A percentile compares a stretch with the other conserved stretches of the same genome.
Conservation (phyloP, 441 rosid genomes). For the Euphorbia celastroides region DNA sequence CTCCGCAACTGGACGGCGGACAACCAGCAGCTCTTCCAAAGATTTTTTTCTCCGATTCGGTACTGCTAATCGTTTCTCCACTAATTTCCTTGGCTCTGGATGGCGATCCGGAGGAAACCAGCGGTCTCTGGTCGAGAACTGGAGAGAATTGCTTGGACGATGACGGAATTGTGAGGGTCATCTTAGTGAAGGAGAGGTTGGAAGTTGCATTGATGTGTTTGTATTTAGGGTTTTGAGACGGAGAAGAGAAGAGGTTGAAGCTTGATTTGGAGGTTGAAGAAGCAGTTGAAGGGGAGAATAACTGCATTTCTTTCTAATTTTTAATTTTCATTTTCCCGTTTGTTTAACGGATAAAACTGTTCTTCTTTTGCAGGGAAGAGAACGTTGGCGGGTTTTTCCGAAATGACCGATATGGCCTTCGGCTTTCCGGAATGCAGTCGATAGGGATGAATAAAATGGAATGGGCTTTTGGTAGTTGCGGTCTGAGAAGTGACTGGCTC, state of each 20-base stretch:
- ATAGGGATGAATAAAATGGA: neutral
- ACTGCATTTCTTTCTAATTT: constrained; percentile 35
- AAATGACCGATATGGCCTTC: constrained; percentile 23
- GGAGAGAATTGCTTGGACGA: constrained; percentile 29
- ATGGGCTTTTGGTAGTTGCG: constrained; percentile 31
- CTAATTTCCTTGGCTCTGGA: neutral
- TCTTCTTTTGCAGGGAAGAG: constrained; percentile 27
- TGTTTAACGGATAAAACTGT: constrained; percentile 37
- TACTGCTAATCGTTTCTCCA: neutral
- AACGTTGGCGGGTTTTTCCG: neutral
- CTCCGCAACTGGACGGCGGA: constrained; percentile 67
- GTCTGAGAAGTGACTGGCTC: constrained; percentile 23
- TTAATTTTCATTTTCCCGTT: neutral
- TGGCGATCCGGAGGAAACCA: constrained; percentile 3
- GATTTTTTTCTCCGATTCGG: constrained; percentile 19
- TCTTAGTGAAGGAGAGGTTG: constrained; percentile 21
- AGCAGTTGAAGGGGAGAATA: constrained; percentile 39
- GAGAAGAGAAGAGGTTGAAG: constrained; percentile 35
- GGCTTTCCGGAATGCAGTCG: neutral
- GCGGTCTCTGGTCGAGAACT: constrained; percentile 32
- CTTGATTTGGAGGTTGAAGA: constrained; percentile 37
- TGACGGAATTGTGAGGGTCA: constrained; percentile 18
- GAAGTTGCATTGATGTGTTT: constrained; percentile 18
- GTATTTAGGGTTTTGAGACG: constrained; percentile 35
- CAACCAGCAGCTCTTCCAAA: constrained; percentile 36